Base-by-base conservation (phyloP, 1,284 basidiomycete species). In the Papiliotrema terrestris region DNA sequence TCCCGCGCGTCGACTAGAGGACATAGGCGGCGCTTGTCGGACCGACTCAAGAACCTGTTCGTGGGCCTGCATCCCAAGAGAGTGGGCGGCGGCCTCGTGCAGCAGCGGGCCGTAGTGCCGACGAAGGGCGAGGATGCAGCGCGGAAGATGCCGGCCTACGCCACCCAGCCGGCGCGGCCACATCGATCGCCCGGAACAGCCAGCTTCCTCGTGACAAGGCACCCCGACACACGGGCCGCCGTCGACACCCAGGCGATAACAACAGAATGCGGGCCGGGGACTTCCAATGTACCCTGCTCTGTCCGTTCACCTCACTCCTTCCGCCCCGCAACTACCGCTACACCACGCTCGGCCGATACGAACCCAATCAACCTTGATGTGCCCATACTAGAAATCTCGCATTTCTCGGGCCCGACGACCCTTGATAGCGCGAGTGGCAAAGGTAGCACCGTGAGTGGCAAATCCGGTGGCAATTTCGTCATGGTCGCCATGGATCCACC, bases 1-100 rank as follows among this genome's bases (percentile, higher is more conserved):
- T n/a, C n/a, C n/a, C n/a, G n/a, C n/a, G n/a, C n/a, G n/a, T n/a
- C n/a, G n/a, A n/a, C n/a, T n/a, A n/a, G n/a, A 37, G 57, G 59
- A 2, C 66, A 67, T 50, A 58, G 52, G 22, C 52, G 68, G 1
- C 55, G 52, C 2, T 39, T 70, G 9, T 68, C 66, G 13, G 56
- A 60, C 48, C 67, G 62, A 38, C 56, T 70, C 36, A 66, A 65
- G 36, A 61, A 58, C 32, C 56, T 66, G 26, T 48, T 68, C 22
- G 54, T 57, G 19, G 44, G 29, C 26, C 52, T 62, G 81, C 83
- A 83, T 38, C 37, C 45, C 43, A 56, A 52, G 54, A 26, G 32
- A n/a, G 39, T 53, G 9, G 39, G 36, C 19, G 13, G 38, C 17
- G 22, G 51, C 4, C 43, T 48, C 37, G 23, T 32, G 5, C 2